Base-by-base conservation (phyloP, 805 yeast genomes). In the Candida tammaniensis region DNA sequence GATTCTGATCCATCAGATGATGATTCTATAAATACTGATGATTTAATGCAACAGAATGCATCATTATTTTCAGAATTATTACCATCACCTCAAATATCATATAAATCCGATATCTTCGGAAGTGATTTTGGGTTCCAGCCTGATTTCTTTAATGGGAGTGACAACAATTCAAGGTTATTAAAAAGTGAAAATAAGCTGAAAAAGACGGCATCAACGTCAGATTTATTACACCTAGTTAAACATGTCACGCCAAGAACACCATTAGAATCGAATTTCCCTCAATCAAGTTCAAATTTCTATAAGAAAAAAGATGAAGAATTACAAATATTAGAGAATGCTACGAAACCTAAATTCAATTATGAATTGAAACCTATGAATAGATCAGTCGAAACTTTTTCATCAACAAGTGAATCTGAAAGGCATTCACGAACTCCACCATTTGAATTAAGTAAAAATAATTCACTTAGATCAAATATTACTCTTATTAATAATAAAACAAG, bases 11-110 rank as follows among this genome's bases (percentile, higher is more conserved):
- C 45, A 9, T 24, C 35, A 11, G 49, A 47, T 24, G 44, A 45
- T 17, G 50, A 45, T 23, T 52, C 64, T 1, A 41, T 55, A 24
- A 42, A 54, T 36, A 57, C 60, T 10, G 57, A 52, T 11, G 57
- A 53, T 34, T 40, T 59, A 21, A 52, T 59, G 53, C 53, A 51
- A 27, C 58, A 53, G 14, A 55, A 58, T 33, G 55, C 54, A 3
- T 58, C 64, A 4, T 40, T 58, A 9, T 47, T 48, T 22, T 59
- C 67, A 2, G 68, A 53, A 10, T 33, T 55, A 7, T 46, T 63
- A n/a, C 69, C 70, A 1, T 64, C 69, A 0, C 69, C 69, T 2
- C 69, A 63, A 41, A 59, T 63, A 18, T 54, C 61, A 33, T 53
- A 54, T 30, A 42, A 52, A 7, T 52, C 64, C 2, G 55, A 55